Evolutionary conservation across 1,284 basidiomycete genomes (phyloP).

Genomic region (Phenoliferia sp.): DNA sequence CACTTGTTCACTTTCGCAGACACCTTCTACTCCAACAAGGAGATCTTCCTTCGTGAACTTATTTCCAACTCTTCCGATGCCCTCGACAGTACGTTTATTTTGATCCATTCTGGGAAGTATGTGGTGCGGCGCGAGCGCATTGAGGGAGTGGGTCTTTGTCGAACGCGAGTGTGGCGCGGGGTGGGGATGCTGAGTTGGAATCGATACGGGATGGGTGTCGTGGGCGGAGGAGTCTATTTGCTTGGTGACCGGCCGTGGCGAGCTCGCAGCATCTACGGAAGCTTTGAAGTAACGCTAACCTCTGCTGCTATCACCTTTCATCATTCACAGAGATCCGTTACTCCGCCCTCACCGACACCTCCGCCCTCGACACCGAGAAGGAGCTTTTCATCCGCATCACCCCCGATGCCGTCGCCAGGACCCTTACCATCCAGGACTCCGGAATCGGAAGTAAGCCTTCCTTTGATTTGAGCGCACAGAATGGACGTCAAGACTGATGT

Average conservation of each 20-base stretch:
- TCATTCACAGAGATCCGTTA: slow-evolving; percentile 52
- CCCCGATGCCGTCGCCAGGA: slow-evolving; percentile 93
- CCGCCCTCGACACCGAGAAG: slow-evolving; percentile 78
- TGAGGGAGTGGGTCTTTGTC: neutral
- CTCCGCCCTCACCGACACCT: slow-evolving; percentile 83
- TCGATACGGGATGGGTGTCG: neutral
- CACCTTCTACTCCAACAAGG: slow-evolving; percentile 97
- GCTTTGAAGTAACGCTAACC: neutral
- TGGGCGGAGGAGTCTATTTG: neutral
- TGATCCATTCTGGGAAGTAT: no score
- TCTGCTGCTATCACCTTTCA: neutral
- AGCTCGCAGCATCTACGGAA: no score
- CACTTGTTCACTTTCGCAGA: slow-evolving; percentile 40
- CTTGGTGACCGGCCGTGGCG: no score
- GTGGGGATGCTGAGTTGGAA: no score
- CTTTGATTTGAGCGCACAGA: no score
- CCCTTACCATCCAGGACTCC: slow-evolving; percentile 86
- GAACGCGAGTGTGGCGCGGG: no score
- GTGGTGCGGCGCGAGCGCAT: neutral
- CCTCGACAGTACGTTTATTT: slow-evolving; percentile 75
- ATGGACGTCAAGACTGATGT: no score
- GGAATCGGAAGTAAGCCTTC: slow-evolving; percentile 69
- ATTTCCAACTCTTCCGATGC: slow-evolving; percentile 84
- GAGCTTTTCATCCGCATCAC: slow-evolving; percentile 80
- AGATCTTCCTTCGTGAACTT: slow-evolving; percentile 90